Evolutionary conservation across 129 eudicot species (phyloP).

Genomic region (Helichrysum umbraculigerum): DNA sequence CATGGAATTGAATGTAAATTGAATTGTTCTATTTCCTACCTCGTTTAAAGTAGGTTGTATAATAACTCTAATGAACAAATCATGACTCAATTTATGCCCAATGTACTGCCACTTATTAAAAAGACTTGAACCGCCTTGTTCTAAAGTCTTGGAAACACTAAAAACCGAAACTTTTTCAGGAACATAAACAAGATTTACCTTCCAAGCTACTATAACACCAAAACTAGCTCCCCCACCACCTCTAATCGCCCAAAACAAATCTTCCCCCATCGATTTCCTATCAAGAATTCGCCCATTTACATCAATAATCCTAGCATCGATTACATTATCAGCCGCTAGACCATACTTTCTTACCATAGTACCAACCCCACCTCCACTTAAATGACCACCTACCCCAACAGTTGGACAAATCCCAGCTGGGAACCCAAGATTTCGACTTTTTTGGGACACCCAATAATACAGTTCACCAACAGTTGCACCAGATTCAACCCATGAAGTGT

Average conservation of each 20-base stretch:
- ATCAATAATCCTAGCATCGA: conserved; percentile 54
- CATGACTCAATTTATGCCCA: conserved; percentile 5
- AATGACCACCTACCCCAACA: conserved; percentile 62
- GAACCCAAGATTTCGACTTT: conserved; percentile 48
- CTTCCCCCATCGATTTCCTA: conserved; percentile 43
- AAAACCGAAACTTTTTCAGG: conserved; percentile 57
- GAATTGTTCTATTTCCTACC: no score
- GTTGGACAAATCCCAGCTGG: conserved; percentile 59
- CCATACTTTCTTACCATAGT: conserved; percentile 61
- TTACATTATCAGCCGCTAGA: conserved; percentile 57
- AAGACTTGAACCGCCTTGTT: conserved; percentile 41
- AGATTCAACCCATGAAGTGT: no score
- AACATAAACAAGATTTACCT: no score
- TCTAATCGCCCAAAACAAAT: no score
- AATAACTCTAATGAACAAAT: conserved; percentile 16
- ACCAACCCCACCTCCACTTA: conserved; percentile 61
- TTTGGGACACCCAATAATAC: conserved; percentile 46
- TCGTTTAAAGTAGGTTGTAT: no score
- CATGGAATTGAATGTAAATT: no score
- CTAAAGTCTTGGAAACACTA: conserved; percentile 45
- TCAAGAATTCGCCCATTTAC: conserved; percentile 45
- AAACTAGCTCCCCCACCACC: no score
- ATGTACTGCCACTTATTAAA: conserved; percentile 58
- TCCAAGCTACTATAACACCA: no score
- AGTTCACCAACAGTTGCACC: conserved; percentile 52